phyloP scores from a whole-genome alignment of 257 asterid genomes.

The Forsythia viridissima region DNA sequence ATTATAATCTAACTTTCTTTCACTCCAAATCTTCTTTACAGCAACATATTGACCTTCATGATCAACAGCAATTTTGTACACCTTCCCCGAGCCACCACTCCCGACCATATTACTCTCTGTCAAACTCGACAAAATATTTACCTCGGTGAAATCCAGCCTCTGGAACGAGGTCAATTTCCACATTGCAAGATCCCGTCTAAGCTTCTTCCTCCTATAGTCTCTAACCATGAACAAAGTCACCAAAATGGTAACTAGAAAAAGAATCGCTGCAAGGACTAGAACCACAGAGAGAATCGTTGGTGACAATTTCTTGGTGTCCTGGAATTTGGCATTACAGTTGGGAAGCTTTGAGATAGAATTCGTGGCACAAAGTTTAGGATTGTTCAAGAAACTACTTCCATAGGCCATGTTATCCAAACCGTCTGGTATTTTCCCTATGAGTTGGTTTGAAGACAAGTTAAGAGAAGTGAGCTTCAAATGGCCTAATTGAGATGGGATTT shows the following conservation, averaged over 20 bases:
- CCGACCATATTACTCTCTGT: slow-evolving; percentile 62
- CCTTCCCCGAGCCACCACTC: slow-evolving; percentile 63
- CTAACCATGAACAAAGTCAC: slow-evolving; percentile 42
- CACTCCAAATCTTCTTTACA: slow-evolving; percentile 50
- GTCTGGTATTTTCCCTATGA: slow-evolving; percentile 62
- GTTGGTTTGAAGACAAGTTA: slow-evolving; percentile 65
- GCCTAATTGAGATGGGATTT: slow-evolving; percentile 67
- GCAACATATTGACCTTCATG: slow-evolving; percentile 44
- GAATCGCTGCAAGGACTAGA: slow-evolving; percentile 39
- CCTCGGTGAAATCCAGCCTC: slow-evolving; percentile 48
- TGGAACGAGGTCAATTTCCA: slow-evolving; percentile 89
- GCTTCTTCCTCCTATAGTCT: slow-evolving; percentile 61
- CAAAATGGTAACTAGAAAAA: slow-evolving; percentile 31
- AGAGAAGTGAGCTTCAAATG: slow-evolving; percentile 52
- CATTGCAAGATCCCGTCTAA: slow-evolving; percentile 45
- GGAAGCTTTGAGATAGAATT: slow-evolving; percentile 39
- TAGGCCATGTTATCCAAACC: slow-evolving; percentile 74
- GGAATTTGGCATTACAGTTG: slow-evolving; percentile 36
- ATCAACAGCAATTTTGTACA: slow-evolving; percentile 40
- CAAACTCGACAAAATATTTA: slow-evolving; percentile 45
- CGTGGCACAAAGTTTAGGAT: slow-evolving; percentile 58
- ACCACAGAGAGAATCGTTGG: slow-evolving; percentile 43
- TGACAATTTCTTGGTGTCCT: slow-evolving; percentile 39
- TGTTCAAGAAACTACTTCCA: slow-evolving; percentile 61
- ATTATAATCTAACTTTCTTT: slow-evolving; percentile 33